Evolutionary conservation across 2,329 filamentous ascomycete species (phyloP), one percentile per base, ranked within the genome.

Genomic region (Neocucurbitaria cava): DNA sequence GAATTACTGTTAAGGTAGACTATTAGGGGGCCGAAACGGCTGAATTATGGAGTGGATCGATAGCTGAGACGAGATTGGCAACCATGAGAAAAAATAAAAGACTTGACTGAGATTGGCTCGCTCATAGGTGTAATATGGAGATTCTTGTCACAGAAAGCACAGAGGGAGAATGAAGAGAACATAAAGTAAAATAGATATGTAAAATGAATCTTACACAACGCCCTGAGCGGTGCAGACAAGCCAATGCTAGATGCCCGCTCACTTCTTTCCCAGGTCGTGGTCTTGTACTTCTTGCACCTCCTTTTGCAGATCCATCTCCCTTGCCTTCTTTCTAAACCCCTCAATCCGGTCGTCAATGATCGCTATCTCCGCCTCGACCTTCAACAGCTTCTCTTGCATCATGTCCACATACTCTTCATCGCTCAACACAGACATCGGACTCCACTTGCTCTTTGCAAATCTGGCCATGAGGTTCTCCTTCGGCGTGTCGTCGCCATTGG

Each of bases 271-370:
- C 21, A 9, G 18, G 21, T 15, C 9, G 15, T 26, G 38, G 8
- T 40, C 38, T 7, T 11, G 13, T 40, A 3, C 20, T 23, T 45
- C 24, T 57, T 58, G 42, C 17, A 54, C 45, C 26, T 54, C 50
- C 38, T 52, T 45, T 46, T 65, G 52, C 26, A 49, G 43, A 11
- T 71, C 61, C 35, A 51, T 31, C 40, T 69, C 66, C 8, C 46
- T 59, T 24, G 69, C 66, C 51, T 68, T 50, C 44, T 65, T 67
- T 46, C 59, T 70, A 21, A 87, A 68, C 35, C 76, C 79, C 43
- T 81, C 83, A 62, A 95, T 90, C 67, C 86, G 87, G 49, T 94
- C 91, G 66, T 95, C 90, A 31, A 94, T 81, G 5, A 95, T 74
- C 0, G 90, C 87, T 73, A 95, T 92, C 57, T 94, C 89, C 1